Evolutionary conservation across 257 asterid genomes (phyloP).

Genomic region (Thymus quinquecostatus): DNA sequence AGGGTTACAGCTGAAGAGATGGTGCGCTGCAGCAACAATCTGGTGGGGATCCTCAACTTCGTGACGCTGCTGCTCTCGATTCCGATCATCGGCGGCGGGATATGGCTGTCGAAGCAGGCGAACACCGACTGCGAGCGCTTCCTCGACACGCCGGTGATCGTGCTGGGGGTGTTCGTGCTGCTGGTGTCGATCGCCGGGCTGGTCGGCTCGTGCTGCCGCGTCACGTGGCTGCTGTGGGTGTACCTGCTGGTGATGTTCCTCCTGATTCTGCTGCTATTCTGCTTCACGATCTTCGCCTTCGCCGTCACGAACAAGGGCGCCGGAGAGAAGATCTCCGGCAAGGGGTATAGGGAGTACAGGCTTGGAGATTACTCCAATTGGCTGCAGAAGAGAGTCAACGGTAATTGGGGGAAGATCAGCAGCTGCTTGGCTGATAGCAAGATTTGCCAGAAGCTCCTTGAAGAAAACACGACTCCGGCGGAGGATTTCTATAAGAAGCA

Average conservation of each 20-base stretch:
- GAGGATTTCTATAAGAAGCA: slow-evolving; percentile 45
- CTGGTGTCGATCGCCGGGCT: slow-evolving; percentile 80
- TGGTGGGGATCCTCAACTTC: slow-evolving; percentile 71
- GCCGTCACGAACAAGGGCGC: slow-evolving; percentile 93
- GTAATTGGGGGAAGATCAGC: slow-evolving; percentile 62
- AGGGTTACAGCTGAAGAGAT: slow-evolving; percentile 22
- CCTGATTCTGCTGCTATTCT: slow-evolving; percentile 61
- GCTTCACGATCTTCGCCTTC: slow-evolving; percentile 90
- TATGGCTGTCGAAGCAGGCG: slow-evolving; percentile 76
- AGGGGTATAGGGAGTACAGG: slow-evolving; percentile 79
- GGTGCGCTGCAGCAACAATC: slow-evolving; percentile 78
- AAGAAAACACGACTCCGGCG: slow-evolving; percentile 42
- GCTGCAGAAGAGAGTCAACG: slow-evolving; percentile 81
- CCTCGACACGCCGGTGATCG: slow-evolving; percentile 76
- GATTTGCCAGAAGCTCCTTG: slow-evolving; percentile 60
- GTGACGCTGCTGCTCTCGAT: slow-evolving; percentile 66
- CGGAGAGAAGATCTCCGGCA: slow-evolving; percentile 57
- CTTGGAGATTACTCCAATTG: slow-evolving; percentile 83
- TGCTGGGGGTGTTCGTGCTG: slow-evolving; percentile 70
- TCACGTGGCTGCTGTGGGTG: slow-evolving; percentile 80
- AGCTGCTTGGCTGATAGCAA: slow-evolving; percentile 73
- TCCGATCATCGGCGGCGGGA: slow-evolving; percentile 81
- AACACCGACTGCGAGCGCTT: slow-evolving; percentile 80
- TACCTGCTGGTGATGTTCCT: slow-evolving; percentile 80
- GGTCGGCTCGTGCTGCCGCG: slow-evolving; percentile 79